Evolutionary conservation across 495 filamentous ascomycete genomes (phyloP), one percentile per base, ranked within the genome.

Genomic region (Neurospora sp.): DNA sequence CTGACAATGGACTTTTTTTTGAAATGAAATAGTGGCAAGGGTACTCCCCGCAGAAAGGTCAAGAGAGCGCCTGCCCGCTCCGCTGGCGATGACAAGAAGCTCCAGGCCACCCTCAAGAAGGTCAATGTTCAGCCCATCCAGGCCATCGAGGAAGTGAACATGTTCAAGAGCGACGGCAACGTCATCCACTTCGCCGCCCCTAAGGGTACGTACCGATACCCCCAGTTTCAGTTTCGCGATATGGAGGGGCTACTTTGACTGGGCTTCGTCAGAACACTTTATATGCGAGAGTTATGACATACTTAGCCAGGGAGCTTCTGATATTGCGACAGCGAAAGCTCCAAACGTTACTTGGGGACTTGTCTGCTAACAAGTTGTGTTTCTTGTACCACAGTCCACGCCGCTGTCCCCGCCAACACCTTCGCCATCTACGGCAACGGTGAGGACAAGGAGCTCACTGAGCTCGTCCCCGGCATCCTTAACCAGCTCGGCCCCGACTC

Each of bases 161-260:
- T 98, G 96, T 98, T 98, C 91, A 99, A 98, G 90, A 91, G 92
- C 83, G 96, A 99, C 80, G 96, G 96, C 79, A 99, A 99, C 84
- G 96, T 99, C 83, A 98, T 99, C 82, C 96, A 99, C 89, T 99
- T 99, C 83, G 90, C 93, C 79, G 92, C 92, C 76, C 96, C 96
- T 71, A 98, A 97, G 86, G 96, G 96, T 98, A 83, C 78, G 87
- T 86, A 71, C 71, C 44, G 4, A 16, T 44, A 69, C 14, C 14
- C 27, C 54, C 31, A 35, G 27, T 5, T 27, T 35, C 54, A 16
- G 31, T 37, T 66, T 35, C 6, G 14, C 54, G 7, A 35, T 35
- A 66, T 66, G 54, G 14, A 31, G 48, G 48, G 10, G 23, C 54
- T 23, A 16, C 23, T 27, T 66, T 66, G 54, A 66, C 54, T 66